Evolutionary conservation across 164 flowering plant species (phyloP).

Genomic region (Tinospora cordifolia): DNA sequence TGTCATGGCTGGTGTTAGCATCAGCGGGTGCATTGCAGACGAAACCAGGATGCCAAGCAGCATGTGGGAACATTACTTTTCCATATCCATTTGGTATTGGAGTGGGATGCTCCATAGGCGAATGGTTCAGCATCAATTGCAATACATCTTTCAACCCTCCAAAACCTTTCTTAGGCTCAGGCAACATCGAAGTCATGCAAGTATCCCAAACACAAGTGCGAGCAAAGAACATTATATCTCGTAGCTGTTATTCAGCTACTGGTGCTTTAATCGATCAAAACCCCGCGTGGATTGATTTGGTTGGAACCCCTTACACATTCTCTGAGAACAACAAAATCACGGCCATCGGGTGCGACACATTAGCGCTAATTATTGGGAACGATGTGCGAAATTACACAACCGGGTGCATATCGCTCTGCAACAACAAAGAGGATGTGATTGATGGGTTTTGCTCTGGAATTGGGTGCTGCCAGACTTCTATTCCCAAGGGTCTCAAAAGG

Average conservation of each 20-base stretch:
- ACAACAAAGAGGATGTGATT: not conserved
- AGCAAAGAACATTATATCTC: too few species aligned
- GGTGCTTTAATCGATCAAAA: too few species aligned
- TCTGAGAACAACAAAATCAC: conserved; percentile 14
- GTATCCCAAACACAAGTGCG: too few species aligned
- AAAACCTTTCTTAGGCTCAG: too few species aligned
- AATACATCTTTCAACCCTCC: too few species aligned
- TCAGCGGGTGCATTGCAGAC: not conserved
- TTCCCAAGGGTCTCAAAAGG: conserved; percentile 13
- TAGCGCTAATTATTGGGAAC: not conserved
- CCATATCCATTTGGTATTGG: conserved; percentile 30
- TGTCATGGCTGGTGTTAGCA: not conserved
- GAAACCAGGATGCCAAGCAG: conserved; percentile 18
- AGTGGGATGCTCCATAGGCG: too few species aligned
- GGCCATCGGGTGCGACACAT: conserved; percentile 17
- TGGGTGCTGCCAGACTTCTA: conserved; percentile 21
- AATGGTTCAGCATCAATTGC: too few species aligned
- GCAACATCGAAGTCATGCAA: too few species aligned
- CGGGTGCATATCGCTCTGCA: conserved; percentile 14
- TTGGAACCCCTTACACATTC: conserved; percentile 12
- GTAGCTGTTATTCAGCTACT: too few species aligned
- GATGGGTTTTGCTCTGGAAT: conserved; percentile 13
- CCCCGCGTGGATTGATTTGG: not conserved
- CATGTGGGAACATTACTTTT: conserved; percentile 25
- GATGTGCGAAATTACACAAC: not conserved